Evolutionary conservation across 805 yeast genomes (phyloP), one percentile per base, ranked within the genome.

Genomic region (Yarrowia sp.): DNA sequence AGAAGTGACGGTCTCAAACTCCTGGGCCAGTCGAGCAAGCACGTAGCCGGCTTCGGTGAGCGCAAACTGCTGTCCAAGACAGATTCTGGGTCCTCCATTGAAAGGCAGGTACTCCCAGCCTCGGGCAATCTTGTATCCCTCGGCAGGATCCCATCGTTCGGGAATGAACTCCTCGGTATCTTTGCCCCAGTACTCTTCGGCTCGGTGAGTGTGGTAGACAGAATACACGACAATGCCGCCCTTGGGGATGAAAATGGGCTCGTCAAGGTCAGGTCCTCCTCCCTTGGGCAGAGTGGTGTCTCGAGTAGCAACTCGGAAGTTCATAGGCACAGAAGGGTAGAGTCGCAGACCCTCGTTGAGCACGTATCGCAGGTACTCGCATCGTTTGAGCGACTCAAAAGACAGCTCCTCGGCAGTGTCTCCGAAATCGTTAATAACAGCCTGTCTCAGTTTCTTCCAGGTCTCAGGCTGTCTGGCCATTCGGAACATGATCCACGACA

Each of bases 61-160:
- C 2, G 86, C 87, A 74, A 83, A 83, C 74, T 84, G 86, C 76
- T 84, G 86, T 43, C 86, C 87, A 65, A 84, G 75, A 72, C 86
- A 84, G 67, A 84, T 83, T 69, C 87, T 74, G 17, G 86, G 86
- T 12, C 87, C 87, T 47, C 86, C 87, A 70, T 83, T 83, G 75
- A 83, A 83, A 19, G 86, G 86, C 38, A 83, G 73, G 73, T 81
- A 83, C 33, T 81, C 82, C 85, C 86, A 83, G 20, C 66, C 66
- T 36, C 55, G 36, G 2, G 66, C 66, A 9, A 82, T 73, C 50
- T 72, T 69, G 24, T 47, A 46, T 2, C 66, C 66, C 36, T 36
- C 53, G 7, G 53, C 55, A 68, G 78, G 79, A 30, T 72, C 73
- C 86, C 86, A 84, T 65, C 87, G 77, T 70, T 82, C 84, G 1